These are phyloP conservation scores for Ceratocystis smalleyi DNA, from an alignment of 2,329 filamentous ascomycete species.

Conservation along the genomic window DNA sequence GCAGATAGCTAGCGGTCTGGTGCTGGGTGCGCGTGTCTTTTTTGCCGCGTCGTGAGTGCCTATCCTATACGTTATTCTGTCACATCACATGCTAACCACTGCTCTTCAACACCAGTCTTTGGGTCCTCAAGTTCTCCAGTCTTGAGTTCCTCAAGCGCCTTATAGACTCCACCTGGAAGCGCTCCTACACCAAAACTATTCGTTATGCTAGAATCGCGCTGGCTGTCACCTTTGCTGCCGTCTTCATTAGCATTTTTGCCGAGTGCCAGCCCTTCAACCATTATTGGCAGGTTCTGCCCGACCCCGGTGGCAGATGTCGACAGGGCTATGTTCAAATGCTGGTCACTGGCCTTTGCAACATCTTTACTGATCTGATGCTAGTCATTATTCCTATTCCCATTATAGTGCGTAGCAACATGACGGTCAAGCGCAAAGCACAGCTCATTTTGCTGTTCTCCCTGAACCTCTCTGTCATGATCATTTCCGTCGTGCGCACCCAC, in stretches of 20 bases:
- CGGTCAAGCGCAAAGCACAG: slow-evolving; percentile 59
- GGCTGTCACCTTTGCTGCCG: slow-evolving; percentile 59
- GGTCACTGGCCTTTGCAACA: slow-evolving; percentile 78
- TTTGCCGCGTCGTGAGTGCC: slow-evolving; percentile 75
- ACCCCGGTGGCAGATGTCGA: slow-evolving; percentile 72
- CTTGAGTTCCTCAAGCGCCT: slow-evolving; percentile 83
- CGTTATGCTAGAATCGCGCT: slow-evolving; percentile 61
- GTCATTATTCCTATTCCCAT: slow-evolving; percentile 82
- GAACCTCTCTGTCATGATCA: slow-evolving; percentile 62
- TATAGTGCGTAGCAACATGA: slow-evolving; percentile 64
- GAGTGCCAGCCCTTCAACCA: slow-evolving; percentile 66
- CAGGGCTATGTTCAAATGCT: slow-evolving; percentile 76
- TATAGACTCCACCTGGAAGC: slow-evolving; percentile 66
- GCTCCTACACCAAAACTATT: slow-evolving; percentile 56
- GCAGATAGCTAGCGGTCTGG: slow-evolving; percentile 61
- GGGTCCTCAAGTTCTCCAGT: slow-evolving; percentile 80
- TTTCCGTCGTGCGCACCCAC: slow-evolving; percentile 69
- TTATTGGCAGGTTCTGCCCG: slow-evolving; percentile 72
- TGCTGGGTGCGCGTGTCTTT: slow-evolving; percentile 67
- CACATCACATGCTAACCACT: not conserved
- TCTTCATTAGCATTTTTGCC: slow-evolving; percentile 63
- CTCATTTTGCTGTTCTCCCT: slow-evolving; percentile 70
- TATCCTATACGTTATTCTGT: not conserved
- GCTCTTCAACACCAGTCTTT: slow-evolving; percentile 45
- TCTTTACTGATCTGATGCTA: slow-evolving; percentile 75